Conservation (phyloP, 768 basidiomycete species). For the Pleurotus citrinopileatus region DNA sequence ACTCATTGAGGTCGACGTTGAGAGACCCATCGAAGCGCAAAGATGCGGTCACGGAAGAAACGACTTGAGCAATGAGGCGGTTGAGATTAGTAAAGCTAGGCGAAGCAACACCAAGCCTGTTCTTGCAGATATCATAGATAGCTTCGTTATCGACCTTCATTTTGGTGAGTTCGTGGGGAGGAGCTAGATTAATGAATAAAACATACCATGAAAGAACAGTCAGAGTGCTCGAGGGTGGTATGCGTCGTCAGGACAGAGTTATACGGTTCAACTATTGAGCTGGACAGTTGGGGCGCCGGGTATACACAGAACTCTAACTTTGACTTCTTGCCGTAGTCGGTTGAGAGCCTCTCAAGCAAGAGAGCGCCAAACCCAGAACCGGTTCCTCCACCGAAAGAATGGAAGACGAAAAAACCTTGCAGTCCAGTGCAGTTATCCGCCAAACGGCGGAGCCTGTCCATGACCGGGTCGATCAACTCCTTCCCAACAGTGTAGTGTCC, state of each 20-base stretch:
- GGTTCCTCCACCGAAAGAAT: slow-evolving; percentile 99
- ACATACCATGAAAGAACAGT: slow-evolving; percentile 97
- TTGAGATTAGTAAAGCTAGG: slow-evolving; percentile 95
- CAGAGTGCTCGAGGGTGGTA: slow-evolving; percentile 97
- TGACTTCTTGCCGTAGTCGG: slow-evolving; percentile 98
- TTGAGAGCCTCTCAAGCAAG: slow-evolving; percentile 91
- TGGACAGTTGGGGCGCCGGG: slow-evolving; percentile 89
- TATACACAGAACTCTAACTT: slow-evolving; percentile 98
- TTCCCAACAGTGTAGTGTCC: slow-evolving; percentile 99
- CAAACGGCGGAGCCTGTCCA: slow-evolving; percentile 93
- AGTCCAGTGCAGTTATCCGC: slow-evolving; percentile 96
- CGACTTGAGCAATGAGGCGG: slow-evolving; percentile 96
- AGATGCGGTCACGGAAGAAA: slow-evolving; percentile 96
- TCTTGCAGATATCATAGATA: slow-evolving; percentile 99
- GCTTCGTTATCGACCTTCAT: slow-evolving; percentile 95
- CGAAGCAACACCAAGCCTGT: slow-evolving; percentile 78
- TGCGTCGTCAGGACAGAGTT: slow-evolving; percentile 97
- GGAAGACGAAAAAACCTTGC: slow-evolving; percentile 99
- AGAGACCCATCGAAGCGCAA: slow-evolving; percentile 96
- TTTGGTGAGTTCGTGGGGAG: slow-evolving; percentile 11
- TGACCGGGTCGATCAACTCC: slow-evolving; percentile 93
- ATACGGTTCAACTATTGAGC: slow-evolving; percentile 97
- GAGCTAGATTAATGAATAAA: slow-evolving; percentile 1
- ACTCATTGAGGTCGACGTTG: slow-evolving; percentile 97
- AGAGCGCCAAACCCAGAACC: slow-evolving; percentile 98